A percentile compares a stretch with the other conserved stretches of the same genome.
Conservation (phyloP, 2,329 filamentous ascomycete genomes). For the Colletotrichum sp. region DNA sequence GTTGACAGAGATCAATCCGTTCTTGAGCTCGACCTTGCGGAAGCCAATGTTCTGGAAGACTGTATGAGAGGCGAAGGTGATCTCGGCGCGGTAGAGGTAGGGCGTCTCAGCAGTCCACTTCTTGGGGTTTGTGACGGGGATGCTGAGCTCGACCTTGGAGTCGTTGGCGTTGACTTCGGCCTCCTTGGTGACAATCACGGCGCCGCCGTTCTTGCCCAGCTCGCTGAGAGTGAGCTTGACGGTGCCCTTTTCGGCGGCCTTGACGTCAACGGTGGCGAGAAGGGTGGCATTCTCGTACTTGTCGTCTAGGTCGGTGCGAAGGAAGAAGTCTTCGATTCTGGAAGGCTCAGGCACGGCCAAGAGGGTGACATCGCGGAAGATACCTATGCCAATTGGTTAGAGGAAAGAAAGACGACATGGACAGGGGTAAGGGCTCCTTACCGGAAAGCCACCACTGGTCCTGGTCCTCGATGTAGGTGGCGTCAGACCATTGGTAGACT, state of each 20-base stretch:
- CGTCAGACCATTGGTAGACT: constrained; percentile 76
- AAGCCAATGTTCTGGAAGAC: constrained; percentile 65
- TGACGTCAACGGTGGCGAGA: constrained; percentile 50
- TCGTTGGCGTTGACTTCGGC: constrained; percentile 28
- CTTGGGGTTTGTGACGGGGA: constrained; percentile 56
- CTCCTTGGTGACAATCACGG: constrained; percentile 29
- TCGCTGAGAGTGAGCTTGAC: constrained; percentile 51
- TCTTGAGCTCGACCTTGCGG: constrained; percentile 65
- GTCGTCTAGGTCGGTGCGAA: constrained; percentile 58
- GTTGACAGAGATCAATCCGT: constrained; percentile 67
- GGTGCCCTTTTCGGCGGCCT: constrained; percentile 34
- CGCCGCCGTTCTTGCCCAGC: constrained; percentile 36
- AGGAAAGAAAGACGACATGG: not conserved
- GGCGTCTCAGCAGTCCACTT: constrained; percentile 75
- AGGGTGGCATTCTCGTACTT: constrained; percentile 57
- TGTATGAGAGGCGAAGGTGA: constrained; percentile 45
- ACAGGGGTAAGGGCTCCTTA: constrained; percentile 27
- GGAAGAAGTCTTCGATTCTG: constrained; percentile 62
- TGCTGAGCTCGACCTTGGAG: constrained; percentile 41
- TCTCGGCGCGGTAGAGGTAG: constrained; percentile 60
- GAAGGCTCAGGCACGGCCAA: constrained; percentile 56
- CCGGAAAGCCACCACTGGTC: constrained; percentile 73
- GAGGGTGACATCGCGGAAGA: constrained; percentile 71
- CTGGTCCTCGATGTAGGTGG: constrained; percentile 72
- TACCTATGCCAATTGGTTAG: constrained; percentile 40